These are phyloP conservation scores for Cudoniella acicularis DNA, from an alignment of 495 filamentous ascomycete species.

Conservation along the genomic window DNA sequence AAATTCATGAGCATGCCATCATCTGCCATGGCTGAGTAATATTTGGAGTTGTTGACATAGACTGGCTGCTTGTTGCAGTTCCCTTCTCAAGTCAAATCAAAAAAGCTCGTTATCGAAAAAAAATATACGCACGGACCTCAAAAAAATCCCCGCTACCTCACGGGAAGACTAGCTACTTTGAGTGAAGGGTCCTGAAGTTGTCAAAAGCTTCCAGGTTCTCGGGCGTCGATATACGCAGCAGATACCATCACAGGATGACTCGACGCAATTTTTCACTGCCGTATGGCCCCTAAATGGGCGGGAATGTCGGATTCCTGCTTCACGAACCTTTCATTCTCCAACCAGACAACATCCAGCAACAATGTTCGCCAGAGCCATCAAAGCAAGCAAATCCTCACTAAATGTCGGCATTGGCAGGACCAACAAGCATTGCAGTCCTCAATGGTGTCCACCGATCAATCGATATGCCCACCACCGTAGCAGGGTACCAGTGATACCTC, in stretches of 20 bases:
- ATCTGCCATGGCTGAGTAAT: constrained; percentile 67
- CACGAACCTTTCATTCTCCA: background rate
- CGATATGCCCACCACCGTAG: background rate
- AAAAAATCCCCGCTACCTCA: constrained; percentile 5
- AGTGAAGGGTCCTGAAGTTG: background rate
- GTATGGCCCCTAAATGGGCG: constrained; percentile 19
- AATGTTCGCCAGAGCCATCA: constrained; percentile 5
- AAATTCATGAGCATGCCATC: constrained; percentile 96
- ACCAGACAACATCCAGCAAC: background rate
- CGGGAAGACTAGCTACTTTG: constrained; percentile 11
- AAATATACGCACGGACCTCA: constrained; percentile 12
- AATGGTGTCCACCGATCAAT: constrained; percentile 13
- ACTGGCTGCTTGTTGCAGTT: background rate
- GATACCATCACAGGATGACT: constrained; percentile 28
- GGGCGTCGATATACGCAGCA: constrained; percentile 23
- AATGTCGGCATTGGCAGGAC: background rate
- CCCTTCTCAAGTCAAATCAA: background rate
- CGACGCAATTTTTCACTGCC: constrained; percentile 1
- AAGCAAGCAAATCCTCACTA: background rate
- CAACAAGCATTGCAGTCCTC: background rate
- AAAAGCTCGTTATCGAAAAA: constrained; percentile 16
- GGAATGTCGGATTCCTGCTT: background rate
- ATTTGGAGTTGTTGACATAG: background rate
- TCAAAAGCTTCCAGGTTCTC: constrained; percentile 8
- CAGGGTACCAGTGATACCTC: constrained; percentile 33